phyloP scores from a whole-genome alignment of 2,329 filamentous ascomycete genomes.

The Hypomyces perniciosus region DNA sequence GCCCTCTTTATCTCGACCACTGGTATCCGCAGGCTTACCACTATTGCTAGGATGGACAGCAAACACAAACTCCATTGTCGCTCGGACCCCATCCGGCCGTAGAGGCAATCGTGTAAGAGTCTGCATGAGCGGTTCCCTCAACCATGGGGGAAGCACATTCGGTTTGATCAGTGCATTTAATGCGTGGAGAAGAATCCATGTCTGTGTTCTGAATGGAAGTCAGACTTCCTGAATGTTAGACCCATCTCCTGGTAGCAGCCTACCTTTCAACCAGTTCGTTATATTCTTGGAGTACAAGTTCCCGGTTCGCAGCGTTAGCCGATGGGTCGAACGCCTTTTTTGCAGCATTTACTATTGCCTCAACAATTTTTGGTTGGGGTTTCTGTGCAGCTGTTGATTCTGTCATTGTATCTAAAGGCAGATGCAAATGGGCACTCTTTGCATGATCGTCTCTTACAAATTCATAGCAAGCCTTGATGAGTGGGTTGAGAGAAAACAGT shows the following conservation, averaged over 20 bases:
- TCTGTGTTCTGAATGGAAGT: constrained; percentile 24
- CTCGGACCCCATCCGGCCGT: constrained; percentile 56
- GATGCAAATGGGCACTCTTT: background rate
- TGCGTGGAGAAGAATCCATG: constrained; percentile 52
- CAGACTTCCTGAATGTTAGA: constrained; percentile 6
- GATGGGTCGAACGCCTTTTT: constrained; percentile 45
- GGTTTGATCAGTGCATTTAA: constrained; percentile 61
- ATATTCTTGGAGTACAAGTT: constrained; percentile 35
- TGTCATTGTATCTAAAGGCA: constrained; percentile 20
- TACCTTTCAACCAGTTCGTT: constrained; percentile 45
- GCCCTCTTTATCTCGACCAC: constrained; percentile 47
- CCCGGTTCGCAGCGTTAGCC: constrained; percentile 26
- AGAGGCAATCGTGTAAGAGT: constrained; percentile 57
- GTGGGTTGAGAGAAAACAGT: background rate
- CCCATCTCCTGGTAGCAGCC: constrained; percentile 10
- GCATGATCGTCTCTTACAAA: background rate
- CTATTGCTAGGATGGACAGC: constrained; percentile 56
- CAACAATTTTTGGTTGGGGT: constrained; percentile 26
- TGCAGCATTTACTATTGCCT: constrained; percentile 34
- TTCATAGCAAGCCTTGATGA: background rate
- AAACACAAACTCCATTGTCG: constrained; percentile 65
- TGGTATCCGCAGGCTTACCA: constrained; percentile 33
- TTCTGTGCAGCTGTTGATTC: constrained; percentile 17
- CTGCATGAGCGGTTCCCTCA: constrained; percentile 51
- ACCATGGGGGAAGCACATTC: constrained; percentile 50